Percentiles rank a stretch among this genome's conserved stretches.
These are phyloP conservation scores for Artemisia argyi DNA, from an alignment of 129 eudicot species.

Conservation along the genomic window DNA sequence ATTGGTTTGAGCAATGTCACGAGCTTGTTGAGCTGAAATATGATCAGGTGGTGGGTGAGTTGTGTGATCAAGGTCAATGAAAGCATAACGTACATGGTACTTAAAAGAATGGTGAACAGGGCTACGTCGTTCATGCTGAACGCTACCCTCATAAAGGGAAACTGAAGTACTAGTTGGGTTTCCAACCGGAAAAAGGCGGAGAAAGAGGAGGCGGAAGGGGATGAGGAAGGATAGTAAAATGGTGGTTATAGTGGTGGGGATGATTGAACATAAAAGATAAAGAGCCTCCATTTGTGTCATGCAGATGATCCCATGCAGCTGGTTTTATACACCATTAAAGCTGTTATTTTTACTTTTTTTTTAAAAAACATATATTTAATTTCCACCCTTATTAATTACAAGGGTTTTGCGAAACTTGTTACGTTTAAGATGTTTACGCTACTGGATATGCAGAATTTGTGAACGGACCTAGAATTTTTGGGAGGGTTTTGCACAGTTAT, in stretches of 20 bases:
- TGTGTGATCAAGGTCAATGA: conserved; percentile 59
- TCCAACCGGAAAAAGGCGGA: not conserved
- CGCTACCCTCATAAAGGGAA: conserved; percentile 71
- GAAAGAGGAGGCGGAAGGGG: conserved; percentile 41
- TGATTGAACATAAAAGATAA: conserved; percentile 64
- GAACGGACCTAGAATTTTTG: too few species aligned
- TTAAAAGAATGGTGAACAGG: conserved; percentile 89
- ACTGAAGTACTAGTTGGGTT: conserved; percentile 12
- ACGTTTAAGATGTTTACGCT: too few species aligned
- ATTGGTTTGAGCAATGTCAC: conserved; percentile 48
- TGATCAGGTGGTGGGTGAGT: conserved; percentile 54
- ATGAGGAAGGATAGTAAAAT: conserved; percentile 48
- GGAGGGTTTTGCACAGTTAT: too few species aligned
- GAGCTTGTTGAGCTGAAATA: conserved; percentile 68
- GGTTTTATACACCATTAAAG: too few species aligned
- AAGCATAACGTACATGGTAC: conserved; percentile 83
- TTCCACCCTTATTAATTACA: too few species aligned
- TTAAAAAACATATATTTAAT: too few species aligned
- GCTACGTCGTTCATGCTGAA: conserved; percentile 96
- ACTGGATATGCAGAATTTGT: too few species aligned
- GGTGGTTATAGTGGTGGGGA: conserved; percentile 49
- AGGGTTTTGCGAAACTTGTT: too few species aligned
- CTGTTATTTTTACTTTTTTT: too few species aligned
- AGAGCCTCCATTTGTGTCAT: conserved; percentile 44
- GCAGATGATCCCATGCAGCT: too few species aligned